Percentiles rank a stretch among this genome's conserved stretches.
phyloP scores from a whole-genome alignment of 2,329 filamentous ascomycete genomes.

The Aspergillus pseudonomiae region DNA sequence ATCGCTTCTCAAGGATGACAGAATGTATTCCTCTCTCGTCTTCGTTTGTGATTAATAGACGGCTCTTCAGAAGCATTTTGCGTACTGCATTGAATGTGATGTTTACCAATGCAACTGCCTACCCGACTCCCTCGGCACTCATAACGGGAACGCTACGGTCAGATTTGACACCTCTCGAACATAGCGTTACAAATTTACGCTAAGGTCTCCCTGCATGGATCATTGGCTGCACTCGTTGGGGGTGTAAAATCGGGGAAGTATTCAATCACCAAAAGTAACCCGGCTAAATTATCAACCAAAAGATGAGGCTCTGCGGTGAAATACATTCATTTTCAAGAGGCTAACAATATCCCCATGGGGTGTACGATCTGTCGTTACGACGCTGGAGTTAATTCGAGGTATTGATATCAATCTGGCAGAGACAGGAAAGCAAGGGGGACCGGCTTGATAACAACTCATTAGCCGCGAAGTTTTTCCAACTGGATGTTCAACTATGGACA shows the following conservation, averaged over 20 bases:
- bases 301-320: too few species aligned
- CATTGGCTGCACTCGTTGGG: not conserved
- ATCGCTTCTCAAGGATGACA: not conserved
- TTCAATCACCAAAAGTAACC: too few species aligned
- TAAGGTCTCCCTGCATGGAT: not conserved
- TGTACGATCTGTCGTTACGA: not conserved
- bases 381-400: not conserved
- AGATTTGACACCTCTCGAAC: not conserved
- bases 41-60: not conserved
- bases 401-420: not conserved
- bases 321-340: too few species aligned
- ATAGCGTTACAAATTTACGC: not conserved
- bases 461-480: not conserved
- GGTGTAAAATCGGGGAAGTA: not conserved
- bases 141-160: not conserved
- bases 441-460: not conserved
- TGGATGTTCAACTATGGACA: not conserved
- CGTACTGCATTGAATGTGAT: not conserved
- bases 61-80: not conserved
- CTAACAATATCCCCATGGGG: not conserved
- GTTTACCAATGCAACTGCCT: not conserved
- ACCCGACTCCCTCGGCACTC: not conserved
- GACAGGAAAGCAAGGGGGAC: not conserved
- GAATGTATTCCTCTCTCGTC: not conserved
- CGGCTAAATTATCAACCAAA: too few species aligned